These are phyloP conservation scores for Fusarium nygamai DNA, from an alignment of 2,329 filamentous ascomycete genomes.

Conservation along the genomic window DNA sequence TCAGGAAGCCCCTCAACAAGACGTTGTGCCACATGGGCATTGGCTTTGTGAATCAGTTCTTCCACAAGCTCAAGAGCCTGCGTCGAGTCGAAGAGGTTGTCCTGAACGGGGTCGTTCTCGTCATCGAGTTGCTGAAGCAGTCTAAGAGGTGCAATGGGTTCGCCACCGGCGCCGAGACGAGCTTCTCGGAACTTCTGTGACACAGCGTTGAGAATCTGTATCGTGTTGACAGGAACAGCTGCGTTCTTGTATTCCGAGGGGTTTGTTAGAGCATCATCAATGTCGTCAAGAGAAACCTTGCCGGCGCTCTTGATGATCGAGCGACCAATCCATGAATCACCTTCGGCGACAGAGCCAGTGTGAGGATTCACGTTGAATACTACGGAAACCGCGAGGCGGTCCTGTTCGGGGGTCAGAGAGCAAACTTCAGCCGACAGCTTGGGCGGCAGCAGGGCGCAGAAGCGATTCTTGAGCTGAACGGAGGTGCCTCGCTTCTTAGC, in stretches of 20 bases:
- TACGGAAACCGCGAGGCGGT: slow-evolving; percentile 90
- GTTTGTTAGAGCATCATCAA: slow-evolving; percentile 81
- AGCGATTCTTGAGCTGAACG: slow-evolving; percentile 91
- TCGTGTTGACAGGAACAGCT: slow-evolving; percentile 75
- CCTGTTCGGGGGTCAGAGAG: slow-evolving; percentile 86
- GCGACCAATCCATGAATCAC: slow-evolving; percentile 93
- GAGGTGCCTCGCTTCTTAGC: slow-evolving; percentile 98
- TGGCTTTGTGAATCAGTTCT: slow-evolving; percentile 93
- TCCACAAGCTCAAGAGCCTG: slow-evolving; percentile 92
- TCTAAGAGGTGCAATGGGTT: slow-evolving; percentile 84
- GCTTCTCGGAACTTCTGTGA: slow-evolving; percentile 91
- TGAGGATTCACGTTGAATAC: slow-evolving; percentile 89
- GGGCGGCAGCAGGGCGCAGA: slow-evolving; percentile 87
- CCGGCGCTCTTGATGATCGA: slow-evolving; percentile 91
- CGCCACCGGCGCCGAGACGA: slow-evolving; percentile 81
- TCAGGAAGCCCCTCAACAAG: slow-evolving; percentile 83
- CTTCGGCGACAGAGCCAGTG: slow-evolving; percentile 81
- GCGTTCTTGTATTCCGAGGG: slow-evolving; percentile 69
- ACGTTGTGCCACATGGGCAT: slow-evolving; percentile 87
- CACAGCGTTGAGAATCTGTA: slow-evolving; percentile 83
- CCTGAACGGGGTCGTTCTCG: slow-evolving; percentile 95
- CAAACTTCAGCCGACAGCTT: slow-evolving; percentile 88
- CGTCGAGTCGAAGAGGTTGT: slow-evolving; percentile 94
- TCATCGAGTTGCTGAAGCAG: slow-evolving; percentile 95
- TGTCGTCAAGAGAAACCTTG: slow-evolving; percentile 84